Percentiles rank a stretch among this genome's conserved stretches.
Evolutionary conservation across 2,329 filamentous ascomycete genomes (phyloP).

Genomic region (Paracamarosporium sp.): DNA sequence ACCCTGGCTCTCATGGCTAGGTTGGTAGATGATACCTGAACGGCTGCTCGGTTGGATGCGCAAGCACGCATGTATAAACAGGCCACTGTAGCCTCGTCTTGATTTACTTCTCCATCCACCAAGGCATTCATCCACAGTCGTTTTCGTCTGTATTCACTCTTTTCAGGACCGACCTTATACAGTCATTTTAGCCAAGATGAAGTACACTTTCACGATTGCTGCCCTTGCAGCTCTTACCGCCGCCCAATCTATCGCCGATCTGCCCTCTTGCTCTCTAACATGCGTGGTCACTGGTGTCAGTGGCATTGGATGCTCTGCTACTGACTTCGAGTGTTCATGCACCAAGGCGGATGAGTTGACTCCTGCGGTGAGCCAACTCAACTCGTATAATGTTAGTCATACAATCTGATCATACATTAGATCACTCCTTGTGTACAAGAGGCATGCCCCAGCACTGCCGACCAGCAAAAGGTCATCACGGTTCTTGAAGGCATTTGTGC

Average conservation of each 20-base stretch:
- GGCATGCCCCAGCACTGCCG: slow-evolving; percentile 42
- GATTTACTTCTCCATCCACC: neutral
- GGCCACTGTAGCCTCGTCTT: neutral
- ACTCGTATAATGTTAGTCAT: neutral
- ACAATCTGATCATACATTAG: neutral
- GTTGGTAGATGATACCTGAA: neutral
- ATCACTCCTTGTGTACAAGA: slow-evolving; percentile 53
- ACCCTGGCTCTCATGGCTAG: neutral
- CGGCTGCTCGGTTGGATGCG: neutral
- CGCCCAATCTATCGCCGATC: slow-evolving; percentile 47
- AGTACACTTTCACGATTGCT: slow-evolving; percentile 32
- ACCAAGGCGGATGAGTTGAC: slow-evolving; percentile 48
- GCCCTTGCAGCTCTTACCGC: slow-evolving; percentile 46
- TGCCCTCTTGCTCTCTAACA: slow-evolving; percentile 52
- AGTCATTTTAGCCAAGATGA: slow-evolving; percentile 29
- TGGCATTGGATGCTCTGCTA: slow-evolving; percentile 49
- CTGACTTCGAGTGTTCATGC: slow-evolving; percentile 57
- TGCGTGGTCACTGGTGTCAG: slow-evolving; percentile 23
- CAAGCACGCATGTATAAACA: neutral
- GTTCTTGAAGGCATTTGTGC: slow-evolving; percentile 33
- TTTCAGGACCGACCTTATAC: neutral
- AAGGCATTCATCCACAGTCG: neutral
- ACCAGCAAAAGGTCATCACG: slow-evolving; percentile 40
- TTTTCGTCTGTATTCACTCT: slow-evolving; percentile 2
- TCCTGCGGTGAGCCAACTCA: slow-evolving; percentile 8